phyloP scores from a whole-genome alignment of 2,329 filamentous ascomycete species.

The Calonectria henricotiae region DNA sequence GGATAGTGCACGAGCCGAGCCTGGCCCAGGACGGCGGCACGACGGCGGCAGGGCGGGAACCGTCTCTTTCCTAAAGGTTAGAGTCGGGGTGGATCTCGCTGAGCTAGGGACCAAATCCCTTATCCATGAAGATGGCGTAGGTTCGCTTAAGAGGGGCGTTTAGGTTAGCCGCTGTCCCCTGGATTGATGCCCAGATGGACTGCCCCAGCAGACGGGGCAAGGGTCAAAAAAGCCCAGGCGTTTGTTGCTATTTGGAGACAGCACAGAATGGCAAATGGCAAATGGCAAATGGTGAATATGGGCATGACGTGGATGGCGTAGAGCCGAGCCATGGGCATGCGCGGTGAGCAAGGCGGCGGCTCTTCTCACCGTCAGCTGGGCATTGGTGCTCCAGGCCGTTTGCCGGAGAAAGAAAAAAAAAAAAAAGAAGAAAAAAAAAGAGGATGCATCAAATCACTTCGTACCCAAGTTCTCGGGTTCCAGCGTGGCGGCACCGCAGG shows the following conservation, averaged over 20 bases:
- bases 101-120: slow-evolving; percentile 19
- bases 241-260: not conserved
- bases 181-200: slow-evolving; percentile 19
- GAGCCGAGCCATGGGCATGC: not conserved
- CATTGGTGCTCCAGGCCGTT: not conserved
- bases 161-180: slow-evolving; percentile 22
- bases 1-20: slow-evolving; percentile 35
- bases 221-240: not conserved
- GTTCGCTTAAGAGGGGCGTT: slow-evolving; percentile 20
- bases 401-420: not conserved
- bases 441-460: slow-evolving; percentile 7
- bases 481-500: slow-evolving; percentile 2
- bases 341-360: slow-evolving; percentile 16
- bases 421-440: not conserved
- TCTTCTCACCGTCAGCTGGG: slow-evolving; percentile 16
- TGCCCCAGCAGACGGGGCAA: slow-evolving; percentile 1
- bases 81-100: slow-evolving; percentile 31
- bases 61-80: slow-evolving; percentile 23
- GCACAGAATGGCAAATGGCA: not conserved
- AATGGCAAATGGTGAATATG: not conserved
- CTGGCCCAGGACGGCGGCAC: slow-evolving; percentile 24
- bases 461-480: slow-evolving; percentile 27
- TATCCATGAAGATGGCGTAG: slow-evolving; percentile 19
- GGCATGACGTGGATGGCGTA: not conserved
- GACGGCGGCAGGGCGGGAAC: slow-evolving; percentile 36